A percentile compares a stretch with the other conserved stretches of the same genome.
phyloP scores from a whole-genome alignment of 148 eudicot species.

The Rheum nobile region DNA sequence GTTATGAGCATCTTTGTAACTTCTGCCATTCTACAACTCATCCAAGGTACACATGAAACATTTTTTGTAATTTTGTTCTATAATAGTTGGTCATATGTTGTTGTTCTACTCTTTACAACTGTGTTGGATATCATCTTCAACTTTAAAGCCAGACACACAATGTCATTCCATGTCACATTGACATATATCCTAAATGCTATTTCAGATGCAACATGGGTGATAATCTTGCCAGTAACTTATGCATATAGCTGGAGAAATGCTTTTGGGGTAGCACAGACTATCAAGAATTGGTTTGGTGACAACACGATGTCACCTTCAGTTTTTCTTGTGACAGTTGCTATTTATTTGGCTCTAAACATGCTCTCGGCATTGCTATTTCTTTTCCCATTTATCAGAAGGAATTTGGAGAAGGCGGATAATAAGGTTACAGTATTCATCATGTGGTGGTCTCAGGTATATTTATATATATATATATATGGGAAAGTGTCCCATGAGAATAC shows the following conservation, averaged over 20 bases:
- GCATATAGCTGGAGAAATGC: no score
- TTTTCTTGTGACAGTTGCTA: conserved; percentile 39
- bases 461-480: no score
- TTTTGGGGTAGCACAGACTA: no score
- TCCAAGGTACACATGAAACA: conserved; percentile 24
- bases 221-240: conserved; percentile 56
- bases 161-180: conserved; percentile 49
- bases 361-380: conserved; percentile 44
- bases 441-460: no score
- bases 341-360: conserved; percentile 53
- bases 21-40: conserved; percentile 44
- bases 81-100: no score
- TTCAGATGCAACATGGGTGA: conserved; percentile 49
- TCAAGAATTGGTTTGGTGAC: no score
- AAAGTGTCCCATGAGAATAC: no score
- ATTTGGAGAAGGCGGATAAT: no score
- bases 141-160: conserved; percentile 46
- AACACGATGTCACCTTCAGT: no score
- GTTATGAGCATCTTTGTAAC: conserved; percentile 57
- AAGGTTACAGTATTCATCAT: no score
- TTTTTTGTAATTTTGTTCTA: no score
- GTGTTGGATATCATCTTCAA: conserved; percentile 42
- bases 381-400: no score
- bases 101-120: conserved; percentile 46
- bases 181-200: conserved; percentile 43